Conservation (phyloP, 2,329 filamentous ascomycete genomes). For the Alternaria sp. region DNA sequence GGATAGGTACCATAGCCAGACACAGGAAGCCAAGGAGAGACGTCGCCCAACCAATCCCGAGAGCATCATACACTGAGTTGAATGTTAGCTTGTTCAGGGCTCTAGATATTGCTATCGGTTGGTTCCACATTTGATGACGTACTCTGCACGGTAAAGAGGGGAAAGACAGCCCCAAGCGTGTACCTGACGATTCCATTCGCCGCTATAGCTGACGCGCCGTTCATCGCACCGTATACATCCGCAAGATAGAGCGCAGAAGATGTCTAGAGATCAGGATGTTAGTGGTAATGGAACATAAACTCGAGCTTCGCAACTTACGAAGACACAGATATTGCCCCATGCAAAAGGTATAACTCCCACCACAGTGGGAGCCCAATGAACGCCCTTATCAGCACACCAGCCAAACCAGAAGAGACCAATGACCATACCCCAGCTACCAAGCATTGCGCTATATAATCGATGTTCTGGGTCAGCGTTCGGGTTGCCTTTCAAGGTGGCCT, state of each 20-base stretch:
- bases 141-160: conserved; percentile 49
- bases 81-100: background rate
- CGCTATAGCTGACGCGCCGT: conserved; percentile 47
- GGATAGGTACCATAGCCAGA: conserved; percentile 41
- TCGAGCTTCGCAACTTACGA: conserved; percentile 54
- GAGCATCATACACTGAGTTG: conserved; percentile 36
- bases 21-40: conserved; percentile 50
- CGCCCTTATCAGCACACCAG: conserved; percentile 58
- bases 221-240: conserved; percentile 43
- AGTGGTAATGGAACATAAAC: background rate
- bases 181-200: conserved; percentile 50
- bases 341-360: conserved; percentile 63
- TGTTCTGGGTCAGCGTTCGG: conserved; percentile 59
- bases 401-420: conserved; percentile 66
- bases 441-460: conserved; percentile 65
- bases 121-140: background rate
- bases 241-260: conserved; percentile 38
- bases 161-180: conserved; percentile 44
- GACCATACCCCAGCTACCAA: conserved; percentile 62
- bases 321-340: conserved; percentile 67
- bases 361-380: conserved; percentile 58
- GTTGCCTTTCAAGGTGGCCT: conserved; percentile 34
- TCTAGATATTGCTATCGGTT: background rate
- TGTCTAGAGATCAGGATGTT: conserved; percentile 13
- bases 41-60: conserved; percentile 50